phyloP scores from a whole-genome alignment of 179 eudicot species.

The Beta corolliflora region DNA sequence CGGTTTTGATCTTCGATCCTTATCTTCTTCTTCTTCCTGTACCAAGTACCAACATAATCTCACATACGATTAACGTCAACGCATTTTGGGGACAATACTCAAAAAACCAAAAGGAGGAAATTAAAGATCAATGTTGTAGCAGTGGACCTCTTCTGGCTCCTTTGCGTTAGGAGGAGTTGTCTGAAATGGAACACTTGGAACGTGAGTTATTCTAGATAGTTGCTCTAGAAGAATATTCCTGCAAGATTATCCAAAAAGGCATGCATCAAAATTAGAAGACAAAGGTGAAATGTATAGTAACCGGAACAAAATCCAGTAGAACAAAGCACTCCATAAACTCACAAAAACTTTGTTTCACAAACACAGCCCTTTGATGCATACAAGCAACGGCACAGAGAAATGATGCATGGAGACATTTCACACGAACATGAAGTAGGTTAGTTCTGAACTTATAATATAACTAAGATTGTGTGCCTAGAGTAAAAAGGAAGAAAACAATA shows the following conservation, averaged over 20 bases:
- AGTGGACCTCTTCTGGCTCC: constrained; percentile 69
- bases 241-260: constrained; percentile 22
- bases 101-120: not conserved
- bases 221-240: constrained; percentile 82
- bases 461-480: not conserved
- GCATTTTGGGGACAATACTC: not conserved
- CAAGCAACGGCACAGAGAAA: not conserved
- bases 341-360: not conserved
- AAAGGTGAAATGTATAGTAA: not conserved
- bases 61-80: constrained; percentile 11
- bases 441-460: not conserved
- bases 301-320: not conserved
- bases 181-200: constrained; percentile 84
- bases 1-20: constrained; percentile 55
- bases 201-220: constrained; percentile 68
- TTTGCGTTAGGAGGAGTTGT: constrained; percentile 53
- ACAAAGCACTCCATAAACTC: not conserved
- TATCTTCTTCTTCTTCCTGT: constrained; percentile 60
- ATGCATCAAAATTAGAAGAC: constrained; percentile 6
- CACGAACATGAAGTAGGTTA: not conserved
- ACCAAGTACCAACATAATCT: constrained; percentile 7
- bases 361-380: not conserved
- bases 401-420: not conserved
- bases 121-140: not conserved
- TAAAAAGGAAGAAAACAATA: not conserved